Conservation (phyloP, 139 green algal genomes). For the Ettlia oleoabundans region DNA sequence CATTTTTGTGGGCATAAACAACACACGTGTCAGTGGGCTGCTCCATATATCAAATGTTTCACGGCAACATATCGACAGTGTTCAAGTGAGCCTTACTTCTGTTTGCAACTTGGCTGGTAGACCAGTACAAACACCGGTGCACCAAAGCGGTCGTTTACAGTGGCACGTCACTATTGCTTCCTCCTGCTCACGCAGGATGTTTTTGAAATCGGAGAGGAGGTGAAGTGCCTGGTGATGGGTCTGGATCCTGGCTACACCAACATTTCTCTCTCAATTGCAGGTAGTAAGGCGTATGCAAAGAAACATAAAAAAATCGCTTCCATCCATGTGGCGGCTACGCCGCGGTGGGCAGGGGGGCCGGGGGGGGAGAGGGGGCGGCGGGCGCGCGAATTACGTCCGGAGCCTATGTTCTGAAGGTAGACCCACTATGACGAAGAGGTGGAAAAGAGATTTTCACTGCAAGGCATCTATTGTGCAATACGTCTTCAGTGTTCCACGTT, state of each 20-base stretch:
- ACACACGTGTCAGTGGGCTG: slow-evolving; percentile 54
- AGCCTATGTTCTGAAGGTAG: no score
- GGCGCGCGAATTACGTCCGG: no score
- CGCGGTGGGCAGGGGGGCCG: no score
- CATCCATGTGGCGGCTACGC: no score
- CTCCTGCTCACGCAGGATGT: slow-evolving; percentile 43
- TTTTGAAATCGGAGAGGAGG: slow-evolving; percentile 59
- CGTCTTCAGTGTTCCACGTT: no score
- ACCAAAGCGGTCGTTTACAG: neutral
- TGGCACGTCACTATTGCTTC: neutral
- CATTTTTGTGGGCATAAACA: slow-evolving; percentile 61
- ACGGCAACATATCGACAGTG: slow-evolving; percentile 37
- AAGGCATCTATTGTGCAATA: no score
- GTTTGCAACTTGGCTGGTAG: neutral
- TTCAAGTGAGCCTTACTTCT: neutral
- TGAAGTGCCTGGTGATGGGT: slow-evolving; percentile 61
- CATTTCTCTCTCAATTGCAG: slow-evolving; percentile 61
- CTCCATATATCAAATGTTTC: slow-evolving; percentile 74
- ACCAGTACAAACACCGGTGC: no score
- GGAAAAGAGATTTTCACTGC: no score
- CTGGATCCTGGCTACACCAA: slow-evolving; percentile 59
- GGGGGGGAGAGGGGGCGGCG: no score
- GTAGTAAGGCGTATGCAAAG: neutral
- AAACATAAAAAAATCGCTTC: neutral
- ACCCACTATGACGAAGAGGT: no score